Conservation (phyloP, 345 rosid species). For the Salix udensis region DNA sequence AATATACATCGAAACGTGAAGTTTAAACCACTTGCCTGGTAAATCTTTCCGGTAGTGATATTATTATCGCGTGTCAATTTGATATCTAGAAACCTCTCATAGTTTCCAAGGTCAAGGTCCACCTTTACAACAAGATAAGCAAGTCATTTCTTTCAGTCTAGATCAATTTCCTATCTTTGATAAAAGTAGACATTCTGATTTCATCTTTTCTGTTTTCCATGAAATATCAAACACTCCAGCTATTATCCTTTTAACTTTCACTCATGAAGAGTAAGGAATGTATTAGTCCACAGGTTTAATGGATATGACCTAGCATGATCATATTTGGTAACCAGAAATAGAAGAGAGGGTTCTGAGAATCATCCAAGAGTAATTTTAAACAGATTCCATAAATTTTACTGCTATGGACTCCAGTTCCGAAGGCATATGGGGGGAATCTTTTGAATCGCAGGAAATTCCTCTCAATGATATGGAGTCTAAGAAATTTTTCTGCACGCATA, state of each 20-base stretch:
- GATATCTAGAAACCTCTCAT: conserved; percentile 84
- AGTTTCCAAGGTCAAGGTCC: conserved; percentile 99
- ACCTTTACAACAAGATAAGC: conserved; percentile 49
- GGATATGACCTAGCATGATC: not conserved
- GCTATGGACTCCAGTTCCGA: not conserved
- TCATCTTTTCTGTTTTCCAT: not conserved
- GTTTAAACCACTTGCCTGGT: conserved; percentile 50
- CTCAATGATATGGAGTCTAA: not conserved
- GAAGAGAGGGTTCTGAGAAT: not conserved
- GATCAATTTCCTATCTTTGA: not conserved
- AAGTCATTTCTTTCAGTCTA: not conserved
- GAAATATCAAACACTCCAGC: not conserved
- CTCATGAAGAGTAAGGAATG: not conserved
- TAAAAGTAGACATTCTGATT: not conserved
- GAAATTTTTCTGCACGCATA: not conserved
- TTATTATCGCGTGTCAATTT: conserved; percentile 79
- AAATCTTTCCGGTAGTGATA: conserved; percentile 88
- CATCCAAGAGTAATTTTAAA: not conserved
- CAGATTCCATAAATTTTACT: not conserved
- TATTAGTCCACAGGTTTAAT: not conserved
- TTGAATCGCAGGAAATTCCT: not conserved
- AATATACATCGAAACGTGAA: not conserved
- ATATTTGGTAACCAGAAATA: not conserved
- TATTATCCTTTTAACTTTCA: not conserved
- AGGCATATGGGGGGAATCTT: not conserved